Conservation (phyloP, 2,329 filamentous ascomycete genomes). For the Rasamsonia emersonii region DNA sequence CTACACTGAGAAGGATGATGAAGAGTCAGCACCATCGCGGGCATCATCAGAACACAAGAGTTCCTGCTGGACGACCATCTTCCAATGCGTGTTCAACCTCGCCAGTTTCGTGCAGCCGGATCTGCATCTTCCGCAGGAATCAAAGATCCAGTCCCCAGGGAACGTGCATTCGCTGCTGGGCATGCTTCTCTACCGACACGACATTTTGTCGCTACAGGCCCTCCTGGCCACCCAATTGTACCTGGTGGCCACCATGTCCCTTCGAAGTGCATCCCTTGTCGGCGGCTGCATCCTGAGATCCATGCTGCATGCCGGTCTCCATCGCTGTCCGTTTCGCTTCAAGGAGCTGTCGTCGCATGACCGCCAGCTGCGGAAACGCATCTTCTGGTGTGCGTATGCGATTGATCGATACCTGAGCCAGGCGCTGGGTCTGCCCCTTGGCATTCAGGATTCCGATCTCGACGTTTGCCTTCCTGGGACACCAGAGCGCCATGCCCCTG, state of each 20-base stretch:
- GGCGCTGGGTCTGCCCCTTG: slow-evolving; percentile 31
- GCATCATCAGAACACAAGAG: slow-evolving; percentile 13
- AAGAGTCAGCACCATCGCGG: neutral
- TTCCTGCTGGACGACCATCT: slow-evolving; percentile 29
- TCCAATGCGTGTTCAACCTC: slow-evolving; percentile 46
- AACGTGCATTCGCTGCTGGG: slow-evolving; percentile 31
- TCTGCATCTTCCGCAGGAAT: slow-evolving; percentile 23
- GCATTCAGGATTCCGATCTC: slow-evolving; percentile 34
- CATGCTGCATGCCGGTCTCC: slow-evolving; percentile 43
- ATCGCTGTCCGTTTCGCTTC: slow-evolving; percentile 46
- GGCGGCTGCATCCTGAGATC: slow-evolving; percentile 40
- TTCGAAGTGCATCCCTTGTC: slow-evolving; percentile 42
- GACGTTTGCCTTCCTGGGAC: slow-evolving; percentile 39
- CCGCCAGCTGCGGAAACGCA: slow-evolving; percentile 32
- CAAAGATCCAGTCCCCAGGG: slow-evolving; percentile 29
- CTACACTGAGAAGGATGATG: slow-evolving; percentile 21
- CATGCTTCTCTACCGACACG: slow-evolving; percentile 32
- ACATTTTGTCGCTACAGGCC: slow-evolving; percentile 41
- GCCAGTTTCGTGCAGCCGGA: slow-evolving; percentile 29
- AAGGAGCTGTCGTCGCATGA: slow-evolving; percentile 35
- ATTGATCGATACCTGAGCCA: slow-evolving; percentile 35
- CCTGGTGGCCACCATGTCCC: slow-evolving; percentile 40
- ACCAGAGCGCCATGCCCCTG: slow-evolving; percentile 31
- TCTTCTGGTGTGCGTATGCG: slow-evolving; percentile 36
- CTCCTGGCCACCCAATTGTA: slow-evolving; percentile 42